Base-by-base conservation (phyloP, 1,284 basidiomycete genomes). In the Ceraceosorus guamensis region DNA sequence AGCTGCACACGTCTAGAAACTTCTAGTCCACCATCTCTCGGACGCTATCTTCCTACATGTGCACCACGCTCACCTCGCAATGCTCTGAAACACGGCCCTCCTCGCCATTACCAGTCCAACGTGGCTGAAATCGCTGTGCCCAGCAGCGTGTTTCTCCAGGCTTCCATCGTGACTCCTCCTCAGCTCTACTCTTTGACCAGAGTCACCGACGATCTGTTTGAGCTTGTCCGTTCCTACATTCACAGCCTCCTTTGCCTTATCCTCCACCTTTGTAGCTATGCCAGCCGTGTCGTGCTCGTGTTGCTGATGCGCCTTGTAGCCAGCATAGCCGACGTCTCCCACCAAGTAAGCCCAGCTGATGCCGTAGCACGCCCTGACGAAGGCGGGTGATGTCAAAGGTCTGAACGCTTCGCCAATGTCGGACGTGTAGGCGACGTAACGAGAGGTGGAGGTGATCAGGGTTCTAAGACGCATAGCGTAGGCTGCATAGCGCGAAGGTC, bases 401-500 rank as follows among this genome's bases (percentile, higher is more conserved):
- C 91, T 82, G 78, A 95, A 91, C 0, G 90, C 88, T 78, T 95
- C 91, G 56, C 91, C 91, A 35, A 95, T 80, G 73, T 95, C 91
- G 30, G 4, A 5, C 30, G 5, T 13, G 11, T 32, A 46, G 31
- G 14, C 16, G 30, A 45, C 53, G 35, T 70, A 73, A 5, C 72
- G 60, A 2, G 62, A 60, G 3, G 60, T 57, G 14, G 71, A 52
- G 10, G 57, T 32, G 14, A 69, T 53, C 35, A 70, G 60, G 10
- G 71, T 75, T 43, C 70, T 63, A 32, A 75, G 55, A 0, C 72
- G 69, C 51, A 62, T 62, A 0, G 64, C 59, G 48, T 71, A 75
- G 10, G 71, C 72, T 2, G 64, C 62, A 33, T 70, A 71, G 1
- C 72, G 63, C 0, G 55, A 54, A 0, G 68, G 57, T 0, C 66